phyloP scores from a whole-genome alignment of 2,329 filamentous ascomycete genomes.

The Fusarium siculi region DNA sequence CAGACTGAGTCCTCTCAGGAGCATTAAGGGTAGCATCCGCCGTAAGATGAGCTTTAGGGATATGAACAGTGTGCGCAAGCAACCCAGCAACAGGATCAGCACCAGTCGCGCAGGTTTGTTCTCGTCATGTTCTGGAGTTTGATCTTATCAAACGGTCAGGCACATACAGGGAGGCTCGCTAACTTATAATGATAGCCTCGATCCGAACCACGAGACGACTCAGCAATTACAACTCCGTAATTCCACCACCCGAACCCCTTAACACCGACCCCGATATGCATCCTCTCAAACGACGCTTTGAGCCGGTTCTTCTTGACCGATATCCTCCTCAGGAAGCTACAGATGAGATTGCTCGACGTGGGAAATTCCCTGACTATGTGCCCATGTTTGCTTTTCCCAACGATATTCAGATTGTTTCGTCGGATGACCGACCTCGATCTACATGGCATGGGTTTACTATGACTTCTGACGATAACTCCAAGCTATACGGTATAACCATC shows the following conservation, averaged over 20 bases:
- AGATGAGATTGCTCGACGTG: constrained; percentile 82
- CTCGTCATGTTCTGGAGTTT: background rate
- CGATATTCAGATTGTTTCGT: constrained; percentile 95
- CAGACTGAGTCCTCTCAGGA: constrained; percentile 66
- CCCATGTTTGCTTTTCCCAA: constrained; percentile 99
- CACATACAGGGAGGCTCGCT: constrained; percentile 35
- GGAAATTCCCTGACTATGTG: constrained; percentile 94
- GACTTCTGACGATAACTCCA: constrained; percentile 92
- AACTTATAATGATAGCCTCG: constrained; percentile 57
- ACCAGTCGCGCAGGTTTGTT: constrained; percentile 48
- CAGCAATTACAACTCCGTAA: constrained; percentile 98
- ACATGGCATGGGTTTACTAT: constrained; percentile 99
- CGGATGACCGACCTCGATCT: constrained; percentile 91
- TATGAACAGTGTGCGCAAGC: constrained; percentile 93
- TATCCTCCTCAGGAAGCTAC: constrained; percentile 87
- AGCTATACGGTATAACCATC: constrained; percentile 89
- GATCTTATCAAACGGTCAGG: background rate
- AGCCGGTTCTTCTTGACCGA: constrained; percentile 93
- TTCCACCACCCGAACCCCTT: constrained; percentile 90
- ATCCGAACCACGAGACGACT: constrained; percentile 85
- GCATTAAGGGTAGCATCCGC: constrained; percentile 84
- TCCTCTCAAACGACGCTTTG: constrained; percentile 90
- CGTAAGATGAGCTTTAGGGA: constrained; percentile 93
- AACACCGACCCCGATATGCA: constrained; percentile 94
- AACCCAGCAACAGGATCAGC: constrained; percentile 77